Percentiles rank a stretch among this genome's conserved stretches.
phyloP scores from a whole-genome alignment of 495 filamentous ascomycete species.

The Neurospora sp. region DNA sequence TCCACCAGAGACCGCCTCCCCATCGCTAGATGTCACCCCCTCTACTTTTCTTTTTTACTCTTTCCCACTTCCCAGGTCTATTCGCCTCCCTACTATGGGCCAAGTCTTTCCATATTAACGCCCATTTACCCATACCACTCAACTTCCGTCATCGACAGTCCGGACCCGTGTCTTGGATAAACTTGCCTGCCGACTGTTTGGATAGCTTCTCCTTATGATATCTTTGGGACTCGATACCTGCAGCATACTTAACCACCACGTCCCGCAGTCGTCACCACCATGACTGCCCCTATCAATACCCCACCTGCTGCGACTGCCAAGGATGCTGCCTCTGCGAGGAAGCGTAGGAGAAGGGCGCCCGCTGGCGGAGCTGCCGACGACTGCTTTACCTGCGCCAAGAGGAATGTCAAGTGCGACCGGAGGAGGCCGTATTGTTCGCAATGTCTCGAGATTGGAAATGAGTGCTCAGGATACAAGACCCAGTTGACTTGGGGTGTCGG shows the following conservation, averaged over 20 bases:
- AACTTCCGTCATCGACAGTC: conserved; percentile 25
- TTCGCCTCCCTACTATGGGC: conserved; percentile 19
- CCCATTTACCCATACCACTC: conserved; percentile 38
- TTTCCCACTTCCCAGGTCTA: conserved; percentile 5
- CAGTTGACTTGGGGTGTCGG: conserved; percentile 97
- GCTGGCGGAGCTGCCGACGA: conserved; percentile 87
- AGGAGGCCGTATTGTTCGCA: conserved; percentile 91
- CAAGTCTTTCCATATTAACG: conserved; percentile 34
- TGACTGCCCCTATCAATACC: conserved; percentile 36
- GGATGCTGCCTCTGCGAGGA: conserved; percentile 46
- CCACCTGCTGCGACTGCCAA: conserved; percentile 29
- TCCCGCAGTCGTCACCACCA: conserved; percentile 13
- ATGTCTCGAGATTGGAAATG: conserved; percentile 82
- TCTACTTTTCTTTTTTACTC: conserved; percentile 1
- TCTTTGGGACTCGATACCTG: conserved; percentile 10
- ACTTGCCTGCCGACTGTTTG: conserved; percentile 16
- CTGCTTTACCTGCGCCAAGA: conserved; percentile 87
- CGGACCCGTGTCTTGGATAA: conserved; percentile 24
- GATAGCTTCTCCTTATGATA: conserved; percentile 22
- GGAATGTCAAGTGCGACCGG: conserved; percentile 77
- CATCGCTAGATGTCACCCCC: conserved; percentile 5
- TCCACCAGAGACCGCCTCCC: neutral
- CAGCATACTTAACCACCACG: conserved; percentile 3
- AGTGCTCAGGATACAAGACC: conserved; percentile 96
- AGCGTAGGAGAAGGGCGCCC: conserved; percentile 79